Base-by-base conservation (phyloP, 1,139 yeast species). In the Barnettozyma hawaiiensis region DNA sequence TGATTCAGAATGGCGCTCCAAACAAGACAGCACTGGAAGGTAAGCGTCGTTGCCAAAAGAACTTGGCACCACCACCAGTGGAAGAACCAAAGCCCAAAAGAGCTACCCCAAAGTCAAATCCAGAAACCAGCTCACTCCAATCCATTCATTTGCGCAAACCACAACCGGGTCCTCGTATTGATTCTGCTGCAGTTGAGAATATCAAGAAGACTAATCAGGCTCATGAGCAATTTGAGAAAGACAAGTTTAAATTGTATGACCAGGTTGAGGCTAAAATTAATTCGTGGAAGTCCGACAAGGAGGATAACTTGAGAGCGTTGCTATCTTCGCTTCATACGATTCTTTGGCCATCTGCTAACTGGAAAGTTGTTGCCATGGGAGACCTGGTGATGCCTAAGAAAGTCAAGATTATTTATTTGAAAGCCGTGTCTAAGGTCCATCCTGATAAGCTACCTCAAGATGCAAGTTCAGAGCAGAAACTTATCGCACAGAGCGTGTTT, bases 361-460 rank as follows among this genome's bases (percentile, higher is more conserved):
- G 95, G 94, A 69, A 79, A 59, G 69, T 75, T 48, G 72, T 87
- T 21, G 62, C 80, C 1, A 63, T 83, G 51, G 74, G 83, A 14
- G 97, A 92, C 45, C 68, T 94, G 47, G 92, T 92, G 53, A 67
- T 90, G 52, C 90, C 95, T n/a, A 89, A 87, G 54, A 89, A 85
- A 59, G 97, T 90, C 35, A 90, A 92, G 61, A 67, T 90, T 37
- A 71, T 72, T 27, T 94, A 92, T 62, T 76, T 94, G 90, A 92
- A 87, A 62, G 97, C 96, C 1, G 94, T 89, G 34, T 81, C 96
- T 27, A 78, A 82, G 52, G 87, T 94, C 6, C 99, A 94, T 59
- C 98, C 98, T 0, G 98, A 94, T 62, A 94, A 94, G 62, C 67
- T 89, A 32, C 69, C 78, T 5, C 67, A 70, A 27, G 54, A 57